A percentile compares a stretch with the other conserved stretches of the same genome.
Evolutionary conservation across 2,329 filamentous ascomycete genomes (phyloP).

Genomic region (Trichoderma guizhouense): DNA sequence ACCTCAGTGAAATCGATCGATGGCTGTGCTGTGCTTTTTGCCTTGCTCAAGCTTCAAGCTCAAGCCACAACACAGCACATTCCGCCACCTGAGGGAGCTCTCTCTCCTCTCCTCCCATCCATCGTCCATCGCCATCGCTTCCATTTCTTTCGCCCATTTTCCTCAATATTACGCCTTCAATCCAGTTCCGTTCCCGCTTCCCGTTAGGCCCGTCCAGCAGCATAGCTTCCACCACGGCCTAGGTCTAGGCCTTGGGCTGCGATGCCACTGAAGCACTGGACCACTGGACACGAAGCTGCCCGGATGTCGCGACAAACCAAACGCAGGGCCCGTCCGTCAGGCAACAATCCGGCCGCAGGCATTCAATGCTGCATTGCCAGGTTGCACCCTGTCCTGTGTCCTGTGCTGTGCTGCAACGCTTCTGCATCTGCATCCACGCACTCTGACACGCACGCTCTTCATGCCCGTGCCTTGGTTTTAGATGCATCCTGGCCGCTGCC

Average conservation of each 20-base stretch:
- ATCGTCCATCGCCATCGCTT: too few species aligned
- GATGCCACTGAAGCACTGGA: neutral
- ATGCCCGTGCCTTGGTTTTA: conserved; percentile 7
- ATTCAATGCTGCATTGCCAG: neutral
- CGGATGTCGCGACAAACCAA: neutral
- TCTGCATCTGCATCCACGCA: neutral
- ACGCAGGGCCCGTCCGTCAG: conserved; percentile 1
- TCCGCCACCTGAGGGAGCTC: neutral
- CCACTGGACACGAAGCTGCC: neutral
- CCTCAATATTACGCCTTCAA: neutral
- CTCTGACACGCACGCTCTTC: neutral
- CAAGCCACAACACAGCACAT: neutral
- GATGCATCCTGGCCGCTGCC: neutral
- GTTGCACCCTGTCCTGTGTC: neutral
- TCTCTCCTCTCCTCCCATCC: neutral
- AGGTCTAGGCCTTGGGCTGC: conserved; percentile 1
- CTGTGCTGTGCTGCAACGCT: neutral
- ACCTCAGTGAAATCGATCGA: too few species aligned
- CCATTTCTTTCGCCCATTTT: too few species aligned
- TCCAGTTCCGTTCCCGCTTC: neutral
- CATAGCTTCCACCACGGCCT: neutral
- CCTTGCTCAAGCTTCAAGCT: neutral
- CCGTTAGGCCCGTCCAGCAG: neutral
- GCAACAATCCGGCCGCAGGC: neutral
- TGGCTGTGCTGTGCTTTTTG: neutral